These are phyloP conservation scores for Corylus avellana DNA, from an alignment of 306 rosid species.

Conservation along the genomic window DNA sequence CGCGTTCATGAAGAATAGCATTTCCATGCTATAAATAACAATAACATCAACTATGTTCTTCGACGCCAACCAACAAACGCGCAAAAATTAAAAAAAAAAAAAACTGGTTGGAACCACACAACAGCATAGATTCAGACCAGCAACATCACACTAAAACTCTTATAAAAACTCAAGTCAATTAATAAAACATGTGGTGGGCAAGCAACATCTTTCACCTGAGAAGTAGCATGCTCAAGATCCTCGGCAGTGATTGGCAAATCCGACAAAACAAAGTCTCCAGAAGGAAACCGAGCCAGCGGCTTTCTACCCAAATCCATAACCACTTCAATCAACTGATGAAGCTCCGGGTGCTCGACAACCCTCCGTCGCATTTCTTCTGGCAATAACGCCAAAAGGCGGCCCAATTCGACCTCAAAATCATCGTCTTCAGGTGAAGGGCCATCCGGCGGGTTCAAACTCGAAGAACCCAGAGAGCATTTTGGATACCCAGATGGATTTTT, in stretches of 20 bases:
- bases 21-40: background rate
- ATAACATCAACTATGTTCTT: background rate
- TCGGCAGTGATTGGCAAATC: conserved; percentile 62
- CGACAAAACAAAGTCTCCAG: conserved; percentile 76
- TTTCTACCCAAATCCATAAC: conserved; percentile 96
- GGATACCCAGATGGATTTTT: conserved; percentile 40
- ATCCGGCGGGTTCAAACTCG: conserved; percentile 25
- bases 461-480: conserved; percentile 21
- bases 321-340: conserved; percentile 73
- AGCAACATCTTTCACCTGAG: conserved; percentile 51
- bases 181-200: conserved; percentile 35
- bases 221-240: conserved; percentile 80
- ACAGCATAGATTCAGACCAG: background rate
- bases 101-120: background rate
- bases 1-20: background rate
- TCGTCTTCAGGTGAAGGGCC: conserved; percentile 43
- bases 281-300: conserved; percentile 87
- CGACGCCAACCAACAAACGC: background rate
- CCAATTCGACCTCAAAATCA: conserved; percentile 67
- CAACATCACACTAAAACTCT: background rate
- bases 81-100: background rate
- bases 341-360: conserved; percentile 66
- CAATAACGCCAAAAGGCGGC: conserved; percentile 65
- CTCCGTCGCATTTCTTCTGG: conserved; percentile 84
- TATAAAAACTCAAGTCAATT: background rate